Evolutionary conservation across 805 yeast species (phyloP), one percentile per base, ranked within the genome.

Genomic region (Zygosaccharomyces bisporus): DNA sequence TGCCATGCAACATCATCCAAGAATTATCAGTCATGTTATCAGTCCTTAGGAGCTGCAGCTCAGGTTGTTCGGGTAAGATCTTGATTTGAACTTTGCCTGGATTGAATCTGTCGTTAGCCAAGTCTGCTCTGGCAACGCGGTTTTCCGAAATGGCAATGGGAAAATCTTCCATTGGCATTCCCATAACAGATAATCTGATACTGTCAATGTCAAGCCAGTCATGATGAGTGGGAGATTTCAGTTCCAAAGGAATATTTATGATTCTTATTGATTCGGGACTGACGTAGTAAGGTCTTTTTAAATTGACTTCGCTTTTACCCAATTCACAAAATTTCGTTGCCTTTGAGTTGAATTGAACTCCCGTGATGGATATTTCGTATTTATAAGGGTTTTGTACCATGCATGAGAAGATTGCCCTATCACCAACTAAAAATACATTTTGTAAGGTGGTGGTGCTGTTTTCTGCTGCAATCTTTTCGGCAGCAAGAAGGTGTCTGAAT

Each of bases 341-440:
- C 1, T 51, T 41, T 4, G 66, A 54, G 4, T 55, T 51, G 2
- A 83, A 63, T 30, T 66, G 55, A 3, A 83, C 57, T 23, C 74
- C 74, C 14, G 70, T 68, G 4, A 90, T 66, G 30, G 77, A 81
- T 10, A 90, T 67, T 33, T 83, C 87, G 61, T 86, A 87, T 4
- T 77, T 76, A 65, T 79, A 87, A 6, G 96, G 95, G 59, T 91
- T 91, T 57, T 84, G 89, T 6, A 90, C 56, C 3, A 70, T 66
- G 1, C 86, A 66, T 4, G 68, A 59, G 13, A 85, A 68, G 45
- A 79, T 83, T 9, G 77, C 75, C 4, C 75, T 69, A 42, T 88
- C 95, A 25, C 80, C 85, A 13, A 81, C 80, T 5, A 80, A 52
- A 14, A 70, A 56, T 14, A 42, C 55, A 23, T 41, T 55, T 34